These are phyloP conservation scores for Capsicum pubescens DNA, from an alignment of 257 asterid genomes.

Conservation along the genomic window DNA sequence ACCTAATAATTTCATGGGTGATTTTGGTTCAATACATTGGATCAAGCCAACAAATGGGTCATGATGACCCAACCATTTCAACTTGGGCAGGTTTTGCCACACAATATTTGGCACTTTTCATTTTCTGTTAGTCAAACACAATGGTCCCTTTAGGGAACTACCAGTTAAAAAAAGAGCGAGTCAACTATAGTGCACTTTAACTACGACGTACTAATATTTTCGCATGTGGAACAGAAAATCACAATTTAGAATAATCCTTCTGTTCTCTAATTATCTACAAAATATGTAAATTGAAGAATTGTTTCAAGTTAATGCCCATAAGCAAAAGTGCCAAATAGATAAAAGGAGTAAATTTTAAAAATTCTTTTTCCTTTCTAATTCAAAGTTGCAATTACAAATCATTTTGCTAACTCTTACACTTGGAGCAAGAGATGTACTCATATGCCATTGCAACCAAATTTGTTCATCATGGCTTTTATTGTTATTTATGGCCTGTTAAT, in stretches of 20 bases:
- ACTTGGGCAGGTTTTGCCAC: neutral
- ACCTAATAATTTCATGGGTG: neutral
- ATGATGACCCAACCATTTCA: neutral
- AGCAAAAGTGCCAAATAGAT: no score
- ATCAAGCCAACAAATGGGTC: no score
- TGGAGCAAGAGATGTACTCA: no score
- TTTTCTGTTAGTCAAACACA: neutral
- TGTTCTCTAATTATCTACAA: neutral
- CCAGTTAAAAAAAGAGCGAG: neutral
- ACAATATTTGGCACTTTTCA: neutral
- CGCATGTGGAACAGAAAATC: neutral
- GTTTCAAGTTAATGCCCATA: neutral
- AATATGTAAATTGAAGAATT: neutral
- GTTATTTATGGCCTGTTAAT: neutral
- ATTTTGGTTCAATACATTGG: no score
- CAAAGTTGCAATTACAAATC: no score
- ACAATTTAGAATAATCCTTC: neutral
- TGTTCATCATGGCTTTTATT: neutral
- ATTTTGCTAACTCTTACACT: no score
- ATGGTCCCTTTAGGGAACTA: neutral
- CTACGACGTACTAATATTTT: neutral
- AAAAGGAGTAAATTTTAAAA: no score
- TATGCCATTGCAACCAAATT: neutral
- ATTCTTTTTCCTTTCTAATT: no score
- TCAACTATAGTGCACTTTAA: neutral